phyloP scores from a whole-genome alignment of 345 rosid species.

The Citrus inodora region DNA sequence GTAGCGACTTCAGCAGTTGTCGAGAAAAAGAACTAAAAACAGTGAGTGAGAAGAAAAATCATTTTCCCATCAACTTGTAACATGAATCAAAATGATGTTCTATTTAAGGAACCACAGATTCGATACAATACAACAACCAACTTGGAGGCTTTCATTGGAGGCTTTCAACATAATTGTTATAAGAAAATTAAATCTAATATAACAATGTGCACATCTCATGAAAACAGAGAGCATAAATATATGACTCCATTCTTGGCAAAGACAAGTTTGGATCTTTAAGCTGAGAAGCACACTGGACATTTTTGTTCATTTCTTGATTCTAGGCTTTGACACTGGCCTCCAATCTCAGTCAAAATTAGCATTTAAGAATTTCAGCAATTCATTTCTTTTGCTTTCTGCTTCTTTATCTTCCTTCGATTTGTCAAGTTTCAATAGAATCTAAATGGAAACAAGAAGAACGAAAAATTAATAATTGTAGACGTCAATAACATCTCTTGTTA shows the following conservation, averaged over 20 bases:
- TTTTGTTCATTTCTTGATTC: not conserved
- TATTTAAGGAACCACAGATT: not conserved
- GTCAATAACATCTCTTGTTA: not conserved
- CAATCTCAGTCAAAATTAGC: slow-evolving; percentile 82
- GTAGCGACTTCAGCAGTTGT: not conserved
- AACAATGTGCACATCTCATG: slow-evolving; percentile 14
- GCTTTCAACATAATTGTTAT: not conserved
- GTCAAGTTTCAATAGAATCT: slow-evolving; percentile 90
- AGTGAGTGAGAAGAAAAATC: too few species aligned
- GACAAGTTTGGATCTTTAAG: not conserved
- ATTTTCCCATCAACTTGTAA: not conserved
- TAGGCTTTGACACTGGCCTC: not conserved
- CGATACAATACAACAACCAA: not conserved
- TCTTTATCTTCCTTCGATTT: slow-evolving; percentile 93
- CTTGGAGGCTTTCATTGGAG: not conserved
- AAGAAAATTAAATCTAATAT: slow-evolving; percentile 7
- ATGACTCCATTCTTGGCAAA: not conserved
- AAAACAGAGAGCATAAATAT: slow-evolving; percentile 4
- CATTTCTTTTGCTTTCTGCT: slow-evolving; percentile 86
- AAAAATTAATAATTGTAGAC: not conserved
- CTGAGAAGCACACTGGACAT: not conserved
- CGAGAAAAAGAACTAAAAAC: too few species aligned
- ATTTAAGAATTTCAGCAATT: slow-evolving; percentile 90
- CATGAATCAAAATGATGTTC: not conserved
- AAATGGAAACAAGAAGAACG: slow-evolving; percentile 7